phyloP scores from a whole-genome alignment of 2,329 filamentous ascomycete species.

The Colletotrichum filicis region DNA sequence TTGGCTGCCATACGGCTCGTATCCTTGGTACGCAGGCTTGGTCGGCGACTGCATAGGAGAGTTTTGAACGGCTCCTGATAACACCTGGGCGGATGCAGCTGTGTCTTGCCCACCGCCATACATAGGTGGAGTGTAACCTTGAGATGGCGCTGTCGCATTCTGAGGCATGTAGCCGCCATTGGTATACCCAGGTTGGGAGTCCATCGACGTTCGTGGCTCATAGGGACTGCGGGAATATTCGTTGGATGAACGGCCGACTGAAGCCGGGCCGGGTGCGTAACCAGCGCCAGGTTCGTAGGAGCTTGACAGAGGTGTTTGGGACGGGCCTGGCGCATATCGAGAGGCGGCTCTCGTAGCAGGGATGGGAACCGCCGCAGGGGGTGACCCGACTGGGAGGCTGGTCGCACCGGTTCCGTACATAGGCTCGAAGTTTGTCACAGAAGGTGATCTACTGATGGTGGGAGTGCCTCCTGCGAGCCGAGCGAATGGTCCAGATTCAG shows the following conservation, averaged over 20 bases:
- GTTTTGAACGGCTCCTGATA: neutral
- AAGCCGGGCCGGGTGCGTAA: neutral
- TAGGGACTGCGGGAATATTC: slow-evolving; percentile 42
- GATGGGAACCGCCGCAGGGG: slow-evolving; percentile 47
- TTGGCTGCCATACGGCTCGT: slow-evolving; percentile 36
- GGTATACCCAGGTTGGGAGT: slow-evolving; percentile 46
- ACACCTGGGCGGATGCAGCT: neutral
- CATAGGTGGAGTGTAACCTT: slow-evolving; percentile 42
- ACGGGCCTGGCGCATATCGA: slow-evolving; percentile 59
- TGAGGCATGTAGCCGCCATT: slow-evolving; percentile 46
- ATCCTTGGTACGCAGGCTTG: slow-evolving; percentile 30
- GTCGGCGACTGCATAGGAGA: slow-evolving; percentile 25
- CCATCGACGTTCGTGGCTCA: slow-evolving; percentile 54
- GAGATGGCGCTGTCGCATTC: slow-evolving; percentile 41
- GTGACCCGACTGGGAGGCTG: slow-evolving; percentile 42
- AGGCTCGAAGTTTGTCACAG: slow-evolving; percentile 73
- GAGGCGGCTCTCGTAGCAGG: slow-evolving; percentile 57
- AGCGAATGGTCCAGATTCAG: slow-evolving; percentile 82
- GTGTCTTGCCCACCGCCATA: slow-evolving; percentile 5
- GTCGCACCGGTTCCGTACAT: slow-evolving; percentile 70
- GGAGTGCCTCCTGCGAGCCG: slow-evolving; percentile 82
- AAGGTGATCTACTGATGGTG: slow-evolving; percentile 79
- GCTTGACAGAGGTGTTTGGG: slow-evolving; percentile 41
- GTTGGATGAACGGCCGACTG: slow-evolving; percentile 36
- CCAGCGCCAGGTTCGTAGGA: slow-evolving; percentile 10